These are phyloP conservation scores for Phytophthora palmivora DNA, from an alignment of 352 stramenopile species.

Conservation along the genomic window DNA sequence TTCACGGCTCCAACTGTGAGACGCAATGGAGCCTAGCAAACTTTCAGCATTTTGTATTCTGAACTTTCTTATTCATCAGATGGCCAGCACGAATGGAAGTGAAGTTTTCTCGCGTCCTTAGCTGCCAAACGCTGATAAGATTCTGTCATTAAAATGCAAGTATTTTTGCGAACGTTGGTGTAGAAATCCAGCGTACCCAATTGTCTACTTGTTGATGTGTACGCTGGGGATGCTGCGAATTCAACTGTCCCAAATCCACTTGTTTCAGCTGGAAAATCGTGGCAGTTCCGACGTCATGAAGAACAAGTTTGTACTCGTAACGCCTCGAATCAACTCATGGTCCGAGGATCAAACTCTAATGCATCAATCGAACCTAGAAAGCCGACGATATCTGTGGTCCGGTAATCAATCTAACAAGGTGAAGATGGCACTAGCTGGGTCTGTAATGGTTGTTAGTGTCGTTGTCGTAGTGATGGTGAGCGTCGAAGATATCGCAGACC, in stretches of 20 bases:
- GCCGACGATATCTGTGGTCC: neutral
- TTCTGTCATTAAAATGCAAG: too few species aligned
- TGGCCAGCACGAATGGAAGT: slow-evolving; percentile 15
- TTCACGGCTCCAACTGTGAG: slow-evolving; percentile 1
- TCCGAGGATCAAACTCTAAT: slow-evolving; percentile 1
- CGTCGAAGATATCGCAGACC: neutral
- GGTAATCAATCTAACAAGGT: neutral
- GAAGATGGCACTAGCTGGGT: slow-evolving; percentile 9
- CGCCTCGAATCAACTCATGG: slow-evolving; percentile 4
- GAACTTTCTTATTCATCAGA: neutral
- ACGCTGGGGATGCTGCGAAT: neutral
- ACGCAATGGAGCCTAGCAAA: neutral
- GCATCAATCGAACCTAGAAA: neutral
- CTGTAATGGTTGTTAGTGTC: slow-evolving; percentile 6
- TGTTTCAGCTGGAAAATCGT: slow-evolving; percentile 10
- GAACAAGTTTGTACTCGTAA: neutral
- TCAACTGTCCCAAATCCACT: slow-evolving; percentile 6
- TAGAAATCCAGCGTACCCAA: too few species aligned
- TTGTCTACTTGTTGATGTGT: neutral
- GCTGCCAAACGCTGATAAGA: slow-evolving; percentile 26
- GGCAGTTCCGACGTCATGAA: slow-evolving; percentile 1
- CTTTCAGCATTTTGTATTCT: slow-evolving; percentile 11
- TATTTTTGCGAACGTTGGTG: too few species aligned
- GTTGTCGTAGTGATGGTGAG: slow-evolving; percentile 4
- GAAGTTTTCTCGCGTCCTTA: slow-evolving; percentile 11